phyloP scores from a whole-genome alignment of 768 basidiomycete species.

The Xerocomus potaroensis region DNA sequence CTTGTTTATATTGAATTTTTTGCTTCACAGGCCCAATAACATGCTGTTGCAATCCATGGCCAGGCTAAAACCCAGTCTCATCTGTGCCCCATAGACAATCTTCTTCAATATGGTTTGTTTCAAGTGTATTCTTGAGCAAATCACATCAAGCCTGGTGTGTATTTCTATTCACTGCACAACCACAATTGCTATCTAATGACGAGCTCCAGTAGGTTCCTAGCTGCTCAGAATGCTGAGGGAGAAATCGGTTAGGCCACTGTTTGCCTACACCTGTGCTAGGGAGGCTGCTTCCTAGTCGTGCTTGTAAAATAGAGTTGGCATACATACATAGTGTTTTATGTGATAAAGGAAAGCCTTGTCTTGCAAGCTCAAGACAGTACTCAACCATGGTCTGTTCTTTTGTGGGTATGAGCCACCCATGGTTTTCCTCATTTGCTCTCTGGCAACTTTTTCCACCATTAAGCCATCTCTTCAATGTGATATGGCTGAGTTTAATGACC shows the following conservation, averaged over 20 bases:
- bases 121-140: background rate
- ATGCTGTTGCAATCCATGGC: background rate
- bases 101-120: no score
- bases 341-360: no score
- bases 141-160: background rate
- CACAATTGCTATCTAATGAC: background rate
- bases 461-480: no score
- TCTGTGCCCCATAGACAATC: slow-evolving; percentile 18
- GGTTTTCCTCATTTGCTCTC: no score
- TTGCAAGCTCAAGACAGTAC: no score
- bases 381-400: no score
- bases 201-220: background rate
- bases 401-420: no score
- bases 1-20: slow-evolving; percentile 18
- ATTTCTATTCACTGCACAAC: background rate
- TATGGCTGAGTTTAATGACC: no score
- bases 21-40: slow-evolving; percentile 6
- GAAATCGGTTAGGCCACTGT: background rate
- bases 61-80: slow-evolving; percentile 15
- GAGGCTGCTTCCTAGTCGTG: no score
- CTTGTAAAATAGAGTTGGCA: no score
- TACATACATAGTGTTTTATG: no score
- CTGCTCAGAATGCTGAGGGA: background rate
- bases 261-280: background rate
- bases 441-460: no score